Evolutionary conservation across 192 early-diverging fungal species (phyloP).

Genomic region (Powellomyces hirtus): DNA sequence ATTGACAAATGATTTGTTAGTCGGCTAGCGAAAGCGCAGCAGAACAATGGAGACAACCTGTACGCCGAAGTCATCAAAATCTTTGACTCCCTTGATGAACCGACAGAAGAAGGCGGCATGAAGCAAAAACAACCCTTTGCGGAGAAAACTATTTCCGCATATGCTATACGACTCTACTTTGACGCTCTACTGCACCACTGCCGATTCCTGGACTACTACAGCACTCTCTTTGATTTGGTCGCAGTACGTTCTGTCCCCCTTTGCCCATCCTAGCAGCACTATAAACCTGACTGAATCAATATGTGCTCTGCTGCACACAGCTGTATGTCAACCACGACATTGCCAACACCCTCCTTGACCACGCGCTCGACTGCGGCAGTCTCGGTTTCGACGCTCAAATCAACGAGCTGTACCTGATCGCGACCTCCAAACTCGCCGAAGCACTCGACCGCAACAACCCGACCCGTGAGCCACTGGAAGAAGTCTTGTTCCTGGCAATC

Average conservation of each 20-base stretch:
- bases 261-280: too few species aligned
- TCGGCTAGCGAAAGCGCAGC: not conserved
- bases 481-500: slow-evolving; percentile 9
- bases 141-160: slow-evolving; percentile 39
- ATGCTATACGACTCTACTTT: slow-evolving; percentile 42
- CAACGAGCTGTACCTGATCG: slow-evolving; percentile 14
- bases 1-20: too few species aligned
- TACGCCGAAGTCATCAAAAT: slow-evolving; percentile 6
- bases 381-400: slow-evolving; percentile 32
- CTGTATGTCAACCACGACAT: slow-evolving; percentile 19
- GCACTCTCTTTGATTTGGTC: slow-evolving; percentile 36
- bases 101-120: not conserved
- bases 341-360: slow-evolving; percentile 36
- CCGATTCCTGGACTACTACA: slow-evolving; percentile 48
- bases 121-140: slow-evolving; percentile 3
- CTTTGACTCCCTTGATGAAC: slow-evolving; percentile 1
- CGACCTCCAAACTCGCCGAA: slow-evolving; percentile 20
- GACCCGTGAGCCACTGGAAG: not conserved
- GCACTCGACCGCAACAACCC: slow-evolving; percentile 8
- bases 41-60: not conserved
- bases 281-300: too few species aligned
- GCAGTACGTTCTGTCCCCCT: slow-evolving; percentile 22
- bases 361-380: slow-evolving; percentile 22
- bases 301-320: too few species aligned
- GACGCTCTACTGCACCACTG: slow-evolving; percentile 40